Base-by-base conservation (phyloP, 208 protist genomes). In the Acanthamoeba rhysodes region DNA sequence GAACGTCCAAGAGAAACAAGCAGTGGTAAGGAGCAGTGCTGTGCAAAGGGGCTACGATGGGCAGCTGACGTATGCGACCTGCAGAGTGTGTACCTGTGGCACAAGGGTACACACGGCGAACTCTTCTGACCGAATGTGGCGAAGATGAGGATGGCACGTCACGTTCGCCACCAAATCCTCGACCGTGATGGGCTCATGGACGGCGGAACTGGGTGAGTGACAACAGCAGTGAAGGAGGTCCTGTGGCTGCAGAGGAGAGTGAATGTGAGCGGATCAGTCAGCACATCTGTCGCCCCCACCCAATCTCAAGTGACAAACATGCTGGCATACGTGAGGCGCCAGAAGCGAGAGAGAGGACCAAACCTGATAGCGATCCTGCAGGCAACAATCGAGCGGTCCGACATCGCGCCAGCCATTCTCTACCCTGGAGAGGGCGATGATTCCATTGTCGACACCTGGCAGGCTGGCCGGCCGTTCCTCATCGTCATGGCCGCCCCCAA, bases 11-110 rank as follows among this genome's bases (percentile, higher is more conserved):
- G 10, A 22, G 29, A 78, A 29, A 5, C 34, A 12, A 45, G 27
- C 18, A 78, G 70, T n/a, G 27, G 29, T 41, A 78, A 78, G 29
- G 70, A 78, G 27, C 12, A 12, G n/a, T 22, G 27, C 10, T 78
- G 70, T n/a, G 34, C 18, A 4, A 78, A 78, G 70, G 70, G 18
- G 9, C 70, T 78, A 45, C 18, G 34, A 41, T 78, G 70, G 70
- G 70, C 70, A 41, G 70, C 70, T 6, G 70, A 78, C 70, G n/a
- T 78, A 41, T n/a, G n/a, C 70, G n/a, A 78, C 70, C 70, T 78
- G 10, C 70, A 78, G 70, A 32, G 34, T 29, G 70, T 78, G 70
- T 78, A 78, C 70, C 70, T 78, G 12, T 78, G 70, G 70, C 70
- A 78, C 70, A 78, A 41, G 34, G 70, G 70, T 41, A 78, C 70